phyloP scores from a whole-genome alignment of 2,329 filamentous ascomycete species.

The Diaporthe ilicicola region DNA sequence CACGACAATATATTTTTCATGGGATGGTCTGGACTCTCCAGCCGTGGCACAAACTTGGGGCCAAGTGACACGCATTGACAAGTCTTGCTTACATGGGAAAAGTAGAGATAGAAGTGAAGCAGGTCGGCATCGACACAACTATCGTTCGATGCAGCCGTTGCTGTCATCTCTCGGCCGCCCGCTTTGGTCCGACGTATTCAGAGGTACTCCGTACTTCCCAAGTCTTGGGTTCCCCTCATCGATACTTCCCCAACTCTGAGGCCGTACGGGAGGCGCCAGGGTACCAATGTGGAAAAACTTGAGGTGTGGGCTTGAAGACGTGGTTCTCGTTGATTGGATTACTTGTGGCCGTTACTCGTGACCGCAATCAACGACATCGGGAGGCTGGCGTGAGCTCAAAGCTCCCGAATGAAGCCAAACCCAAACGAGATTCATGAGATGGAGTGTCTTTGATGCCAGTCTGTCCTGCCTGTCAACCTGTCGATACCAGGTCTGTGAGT shows the following conservation, averaged over 20 bases:
- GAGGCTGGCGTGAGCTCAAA: slow-evolving; percentile 39
- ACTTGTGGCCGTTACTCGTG: slow-evolving; percentile 37
- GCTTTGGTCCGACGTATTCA: slow-evolving; percentile 11
- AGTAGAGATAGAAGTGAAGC: slow-evolving; percentile 15
- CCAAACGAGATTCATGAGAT: slow-evolving; percentile 31
- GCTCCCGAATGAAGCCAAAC: slow-evolving; percentile 40
- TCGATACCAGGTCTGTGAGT: not conserved
- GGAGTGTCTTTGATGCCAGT: not conserved
- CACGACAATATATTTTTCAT: slow-evolving; percentile 31
- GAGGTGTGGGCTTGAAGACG: slow-evolving; percentile 44
- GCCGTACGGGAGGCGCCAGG: slow-evolving; percentile 31
- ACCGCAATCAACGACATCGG: slow-evolving; percentile 39
- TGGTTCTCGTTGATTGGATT: slow-evolving; percentile 45
- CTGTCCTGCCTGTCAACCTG: not conserved
- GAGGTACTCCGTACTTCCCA: slow-evolving; percentile 19
- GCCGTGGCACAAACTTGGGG: slow-evolving; percentile 25
- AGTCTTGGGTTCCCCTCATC: slow-evolving; percentile 29
- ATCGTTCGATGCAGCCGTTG: slow-evolving; percentile 20
- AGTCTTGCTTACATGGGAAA: slow-evolving; percentile 21
- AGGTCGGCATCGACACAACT: slow-evolving; percentile 4
- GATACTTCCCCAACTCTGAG: slow-evolving; percentile 19
- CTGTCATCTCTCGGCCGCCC: slow-evolving; percentile 22
- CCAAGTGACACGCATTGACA: slow-evolving; percentile 26
- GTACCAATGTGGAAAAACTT: slow-evolving; percentile 36
- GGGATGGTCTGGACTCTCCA: slow-evolving; percentile 26